phyloP scores from a whole-genome alignment of 768 basidiomycete species.

The Erythrobasidium yunnanense region DNA sequence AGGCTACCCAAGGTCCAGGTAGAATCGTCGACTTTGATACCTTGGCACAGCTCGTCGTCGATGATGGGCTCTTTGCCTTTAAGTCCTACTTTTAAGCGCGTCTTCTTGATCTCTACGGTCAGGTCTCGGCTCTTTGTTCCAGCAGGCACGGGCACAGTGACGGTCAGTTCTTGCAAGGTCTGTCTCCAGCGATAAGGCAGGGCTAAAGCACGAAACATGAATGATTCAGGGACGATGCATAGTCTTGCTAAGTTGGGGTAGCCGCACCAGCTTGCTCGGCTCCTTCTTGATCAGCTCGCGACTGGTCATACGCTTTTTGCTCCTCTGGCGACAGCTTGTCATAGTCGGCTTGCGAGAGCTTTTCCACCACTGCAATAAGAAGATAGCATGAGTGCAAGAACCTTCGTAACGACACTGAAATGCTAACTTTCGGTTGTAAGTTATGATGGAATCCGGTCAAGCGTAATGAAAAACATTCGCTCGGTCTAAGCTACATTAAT shows the following conservation, averaged over 20 bases:
- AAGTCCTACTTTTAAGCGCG: slow-evolving; percentile 66
- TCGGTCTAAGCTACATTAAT: too few relatives aligned
- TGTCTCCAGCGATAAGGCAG: slow-evolving; percentile 88
- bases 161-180: slow-evolving; percentile 72
- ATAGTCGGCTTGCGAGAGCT: slow-evolving; percentile 44
- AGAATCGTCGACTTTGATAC: slow-evolving; percentile 90
- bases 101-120: slow-evolving; percentile 62
- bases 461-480: too few relatives aligned
- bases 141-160: slow-evolving; percentile 69
- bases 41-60: slow-evolving; percentile 78
- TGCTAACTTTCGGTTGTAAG: too few relatives aligned
- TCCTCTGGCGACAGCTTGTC: slow-evolving; percentile 68
- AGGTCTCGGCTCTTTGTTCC: slow-evolving; percentile 76
- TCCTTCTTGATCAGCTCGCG: slow-evolving; percentile 57
- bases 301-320: slow-evolving; percentile 60
- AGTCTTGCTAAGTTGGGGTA: neutral
- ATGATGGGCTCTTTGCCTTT: slow-evolving; percentile 78
- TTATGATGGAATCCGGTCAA: too few relatives aligned
- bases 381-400: too few relatives aligned
- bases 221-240: neutral
- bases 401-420: too few relatives aligned
- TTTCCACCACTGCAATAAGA: neutral
- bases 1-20: slow-evolving; percentile 82
- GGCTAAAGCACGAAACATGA: slow-evolving; percentile 33
- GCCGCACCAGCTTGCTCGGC: slow-evolving; percentile 72